Evolutionary conservation across 371 early-diverging fungal species (phyloP).

Genomic region (Mucor mucedo): DNA sequence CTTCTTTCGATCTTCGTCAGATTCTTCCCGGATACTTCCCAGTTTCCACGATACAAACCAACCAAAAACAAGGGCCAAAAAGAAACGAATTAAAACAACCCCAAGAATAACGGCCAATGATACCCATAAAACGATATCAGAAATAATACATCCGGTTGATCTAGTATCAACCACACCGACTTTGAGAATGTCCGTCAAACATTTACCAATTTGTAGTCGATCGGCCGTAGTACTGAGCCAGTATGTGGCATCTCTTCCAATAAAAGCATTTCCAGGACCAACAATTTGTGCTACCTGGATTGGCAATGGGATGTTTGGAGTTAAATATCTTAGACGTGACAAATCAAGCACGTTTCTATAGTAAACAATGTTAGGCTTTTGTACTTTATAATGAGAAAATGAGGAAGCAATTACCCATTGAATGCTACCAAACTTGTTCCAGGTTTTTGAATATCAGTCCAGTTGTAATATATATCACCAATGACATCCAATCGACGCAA

Average conservation of each 20-base stretch:
- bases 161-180: conserved; percentile 79
- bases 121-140: conserved; percentile 77
- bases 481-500: conserved; percentile 51
- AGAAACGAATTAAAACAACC: conserved; percentile 81
- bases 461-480: conserved; percentile 75
- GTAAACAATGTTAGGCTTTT: neutral
- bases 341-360: conserved; percentile 59
- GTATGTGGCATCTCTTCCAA: conserved; percentile 69
- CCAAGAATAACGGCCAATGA: conserved; percentile 80
- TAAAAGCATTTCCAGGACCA: conserved; percentile 55
- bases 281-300: conserved; percentile 47
- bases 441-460: conserved; percentile 69
- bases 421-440: conserved; percentile 70
- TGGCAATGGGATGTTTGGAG: conserved; percentile 55
- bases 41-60: conserved; percentile 80
- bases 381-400: neutral
- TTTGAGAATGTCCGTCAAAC: conserved; percentile 71
- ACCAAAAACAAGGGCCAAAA: conserved; percentile 82
- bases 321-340: conserved; percentile 45
- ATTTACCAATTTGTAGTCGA: conserved; percentile 62
- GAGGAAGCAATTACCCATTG: conserved; percentile 60
- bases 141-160: conserved; percentile 79
- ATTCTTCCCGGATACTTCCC: conserved; percentile 75
- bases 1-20: conserved; percentile 58
- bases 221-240: conserved; percentile 61